Base-by-base conservation (phyloP, 2,329 filamentous ascomycete species). In the Cytospora paraplurivora region DNA sequence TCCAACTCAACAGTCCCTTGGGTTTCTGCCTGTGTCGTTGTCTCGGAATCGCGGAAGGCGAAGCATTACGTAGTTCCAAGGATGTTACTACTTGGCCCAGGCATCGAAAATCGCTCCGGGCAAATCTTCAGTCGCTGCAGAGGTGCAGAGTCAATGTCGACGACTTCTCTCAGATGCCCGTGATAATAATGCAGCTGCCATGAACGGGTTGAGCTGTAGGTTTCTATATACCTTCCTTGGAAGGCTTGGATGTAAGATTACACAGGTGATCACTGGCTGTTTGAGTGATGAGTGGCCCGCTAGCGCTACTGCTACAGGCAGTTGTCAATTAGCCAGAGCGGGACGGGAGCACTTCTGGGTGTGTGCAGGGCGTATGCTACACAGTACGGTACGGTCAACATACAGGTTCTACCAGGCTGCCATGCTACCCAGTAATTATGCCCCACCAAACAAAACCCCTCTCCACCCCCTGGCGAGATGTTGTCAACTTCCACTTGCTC, bases 401-500 rank as follows among this genome's bases (percentile, higher is more conserved):
- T 47, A n/a, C 38, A 44, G 38, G 15, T 17, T 27, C 27, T n/a
- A 47, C 41, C 41, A 17, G 38, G n/a, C n/a, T 15, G 41, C n/a
- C 27, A 27, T n/a, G n/a, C n/a, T 47, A 47, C 27, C 27, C 27
- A 27, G 27, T 44, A 38, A 27, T 56, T 32, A 44, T 41, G 62
- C 62, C 58, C 62, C 62, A 64, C 62, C 34, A 38, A 49, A 62
- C 51, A 50, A 62, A 53, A 51, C 50, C 52, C 55, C 37, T 62
- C 56, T 41, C 52, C 41, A 52, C 54, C 55, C 35, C 35, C 33
- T 54, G 51, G 52, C 32, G 17, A 35, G 56, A 63, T 53, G 51
- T 59, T 62, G 62, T 64, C 62, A 64, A 59, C 62, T 62, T 64
- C 59, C 59, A 49, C 63, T 54, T 63, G 60, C 56, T 59, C 49